Percentiles rank a stretch among this genome's conserved stretches.
These are phyloP conservation scores for Raphidocelis subcapitata DNA, from an alignment of 139 green algal species.

Conservation along the genomic window DNA sequence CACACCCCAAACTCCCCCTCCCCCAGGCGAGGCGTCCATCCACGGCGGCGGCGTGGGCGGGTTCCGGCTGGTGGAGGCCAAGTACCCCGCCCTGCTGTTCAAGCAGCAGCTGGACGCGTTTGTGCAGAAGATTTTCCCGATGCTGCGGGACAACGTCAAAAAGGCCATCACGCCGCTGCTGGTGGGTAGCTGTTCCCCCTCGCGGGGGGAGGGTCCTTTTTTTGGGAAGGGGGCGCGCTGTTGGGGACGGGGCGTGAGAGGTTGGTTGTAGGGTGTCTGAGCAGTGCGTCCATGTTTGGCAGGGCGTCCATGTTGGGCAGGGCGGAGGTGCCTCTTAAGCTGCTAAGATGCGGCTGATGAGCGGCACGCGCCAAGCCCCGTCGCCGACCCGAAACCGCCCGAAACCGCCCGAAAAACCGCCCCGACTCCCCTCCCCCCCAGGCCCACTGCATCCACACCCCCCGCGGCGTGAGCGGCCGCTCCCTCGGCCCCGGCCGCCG, in stretches of 20 bases:
- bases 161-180: conserved; percentile 89
- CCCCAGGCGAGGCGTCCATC: conserved; percentile 73
- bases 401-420: no score
- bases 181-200: background rate
- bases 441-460: conserved; percentile 83
- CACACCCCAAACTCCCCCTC: background rate
- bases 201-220: no score
- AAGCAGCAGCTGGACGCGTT: conserved; percentile 99
- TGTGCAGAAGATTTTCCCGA: conserved; percentile 98
- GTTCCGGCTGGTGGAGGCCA: conserved; percentile 91
- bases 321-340: no score
- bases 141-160: conserved; percentile 98
- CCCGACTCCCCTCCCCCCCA: background rate
- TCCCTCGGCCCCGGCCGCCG: background rate
- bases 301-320: no score
- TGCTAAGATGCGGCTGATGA: no score
- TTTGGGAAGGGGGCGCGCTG: no score
- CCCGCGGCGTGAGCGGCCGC: conserved; percentile 26
- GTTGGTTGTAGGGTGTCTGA: no score
- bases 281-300: no score
- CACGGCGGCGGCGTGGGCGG: conserved; percentile 78
- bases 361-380: no score
- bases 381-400: no score
- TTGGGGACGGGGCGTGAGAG: no score
- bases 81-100: conserved; percentile 99